Base-by-base conservation (phyloP, 306 rosid genomes). In the Astragalus glycyphyllos region DNA sequence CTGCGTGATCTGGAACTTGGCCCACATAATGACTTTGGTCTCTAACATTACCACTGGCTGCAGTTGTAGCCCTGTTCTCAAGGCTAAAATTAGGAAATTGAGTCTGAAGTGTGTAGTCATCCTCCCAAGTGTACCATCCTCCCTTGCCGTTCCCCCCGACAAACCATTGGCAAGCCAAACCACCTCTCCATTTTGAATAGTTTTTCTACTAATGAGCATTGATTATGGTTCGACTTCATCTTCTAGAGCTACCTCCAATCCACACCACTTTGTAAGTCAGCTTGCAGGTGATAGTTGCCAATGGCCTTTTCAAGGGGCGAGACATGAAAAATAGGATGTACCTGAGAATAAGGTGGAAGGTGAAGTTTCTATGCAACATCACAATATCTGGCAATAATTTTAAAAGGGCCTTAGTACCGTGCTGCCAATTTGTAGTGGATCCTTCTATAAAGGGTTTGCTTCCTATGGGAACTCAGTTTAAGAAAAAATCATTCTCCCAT, bases 51-150 rank as follows among this genome's bases (percentile, higher is more conserved):
- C 12, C 26, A 35, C 44, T 11, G 1, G 64, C 64, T 6, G 11
- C 46, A 58, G 65, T 46, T 11, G n/a, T 13, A 34, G 45, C 65
- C 46, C 37, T 58, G 29, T 35, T 29, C 46, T 14, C 65, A 35
- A 58, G 45, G 65, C 26, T 35, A 13, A 58, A 42, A 58, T 58
- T 35, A 34, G 46, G 65, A 35, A 58, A 58, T 35, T 14, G 12
- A 34, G 44, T 40, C 45, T 6, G 44, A 40, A 40, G 44, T 1
- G 44, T 40, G 44, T 5, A 6, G 44, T 40, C 44, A 40, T 40
- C 44, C 44, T 40, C 44, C 44, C 44, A 40, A 57, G 29, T 34
- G 44, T 14, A 35, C 11, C 42, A 57, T 8, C 41, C 35, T 16
- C 40, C 35, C 17, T 31, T 57, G 20, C 42, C 42, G n/a, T 58